Percentiles rank a stretch among this genome's conserved stretches.
phyloP scores from a whole-genome alignment of 2,329 filamentous ascomycete genomes.

The Cytospora leucostoma region DNA sequence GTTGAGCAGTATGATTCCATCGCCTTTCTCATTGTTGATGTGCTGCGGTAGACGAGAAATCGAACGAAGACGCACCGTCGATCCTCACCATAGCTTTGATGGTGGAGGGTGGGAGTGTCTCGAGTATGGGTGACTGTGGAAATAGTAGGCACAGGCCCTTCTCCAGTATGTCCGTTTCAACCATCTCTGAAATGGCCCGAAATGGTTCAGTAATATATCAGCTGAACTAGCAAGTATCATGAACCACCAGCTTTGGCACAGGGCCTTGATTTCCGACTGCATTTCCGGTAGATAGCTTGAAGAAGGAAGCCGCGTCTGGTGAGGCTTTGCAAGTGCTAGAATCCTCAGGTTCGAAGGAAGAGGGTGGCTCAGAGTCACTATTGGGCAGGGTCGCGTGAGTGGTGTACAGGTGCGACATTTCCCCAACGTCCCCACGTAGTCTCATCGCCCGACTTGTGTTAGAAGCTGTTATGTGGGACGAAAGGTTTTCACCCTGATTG shows the following conservation, averaged over 20 bases:
- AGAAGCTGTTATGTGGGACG: neutral
- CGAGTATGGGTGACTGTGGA: neutral
- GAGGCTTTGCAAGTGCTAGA: neutral
- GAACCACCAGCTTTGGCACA: neutral
- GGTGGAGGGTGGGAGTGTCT: neutral
- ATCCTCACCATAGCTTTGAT: neutral
- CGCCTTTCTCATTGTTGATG: constrained; percentile 1
- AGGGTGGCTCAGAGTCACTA: neutral
- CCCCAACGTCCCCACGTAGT: neutral
- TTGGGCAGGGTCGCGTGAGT: neutral
- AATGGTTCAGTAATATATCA: constrained; percentile 2
- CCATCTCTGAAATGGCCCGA: neutral
- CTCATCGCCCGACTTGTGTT: constrained; percentile 20
- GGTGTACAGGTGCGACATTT: constrained; percentile 18
- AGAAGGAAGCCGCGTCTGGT: neutral
- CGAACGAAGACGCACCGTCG: constrained; percentile 3
- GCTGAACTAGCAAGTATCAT: constrained; percentile 3
- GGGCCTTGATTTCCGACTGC: neutral
- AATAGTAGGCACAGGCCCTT: neutral
- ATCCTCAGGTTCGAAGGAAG: neutral
- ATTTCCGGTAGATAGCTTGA: neutral
- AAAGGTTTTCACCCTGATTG: constrained; percentile 5
- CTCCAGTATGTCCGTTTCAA: neutral
- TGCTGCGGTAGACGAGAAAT: constrained; percentile 13
- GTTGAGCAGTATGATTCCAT: neutral